A percentile compares a stretch with the other conserved stretches of the same genome.
Evolutionary conservation across 108 stramenopile species (phyloP).

Genomic region (Cyclotella distinguenda): DNA sequence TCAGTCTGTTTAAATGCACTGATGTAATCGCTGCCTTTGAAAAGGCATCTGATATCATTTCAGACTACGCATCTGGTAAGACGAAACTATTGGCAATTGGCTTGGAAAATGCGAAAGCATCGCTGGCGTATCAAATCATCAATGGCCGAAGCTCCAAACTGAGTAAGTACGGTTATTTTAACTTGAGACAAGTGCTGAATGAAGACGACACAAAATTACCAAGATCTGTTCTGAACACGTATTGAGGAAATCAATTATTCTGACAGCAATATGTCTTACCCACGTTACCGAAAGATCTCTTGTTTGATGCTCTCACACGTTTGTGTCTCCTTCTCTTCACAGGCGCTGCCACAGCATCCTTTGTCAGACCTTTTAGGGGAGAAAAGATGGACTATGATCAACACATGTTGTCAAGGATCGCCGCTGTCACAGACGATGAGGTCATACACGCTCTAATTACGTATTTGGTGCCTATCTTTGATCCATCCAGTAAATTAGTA

Average conservation of each 20-base stretch:
- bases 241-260: constrained; percentile 13
- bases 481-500: constrained; percentile 33
- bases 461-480: constrained; percentile 42
- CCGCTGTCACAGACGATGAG: constrained; percentile 29
- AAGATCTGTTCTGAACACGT: constrained; percentile 39
- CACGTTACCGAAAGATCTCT: background rate
- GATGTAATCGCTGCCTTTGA: constrained; percentile 42
- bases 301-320: background rate
- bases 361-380: constrained; percentile 36
- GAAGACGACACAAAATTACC: constrained; percentile 27
- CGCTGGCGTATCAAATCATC: constrained; percentile 46
- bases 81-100: constrained; percentile 23
- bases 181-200: constrained; percentile 16
- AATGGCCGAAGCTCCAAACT: constrained; percentile 40
- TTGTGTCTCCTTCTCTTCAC: background rate
- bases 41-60: constrained; percentile 40
- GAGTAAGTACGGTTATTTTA: constrained; percentile 18
- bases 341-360: constrained; percentile 36
- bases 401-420: constrained; percentile 19
- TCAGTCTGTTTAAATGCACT: constrained; percentile 45
- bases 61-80: constrained; percentile 38
- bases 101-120: constrained; percentile 47
- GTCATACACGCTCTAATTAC: constrained; percentile 36
- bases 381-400: constrained; percentile 45
- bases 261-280: constrained; percentile 12